These are phyloP conservation scores for Jatropha multifida DNA, from an alignment of 441 rosid species.

Conservation along the genomic window DNA sequence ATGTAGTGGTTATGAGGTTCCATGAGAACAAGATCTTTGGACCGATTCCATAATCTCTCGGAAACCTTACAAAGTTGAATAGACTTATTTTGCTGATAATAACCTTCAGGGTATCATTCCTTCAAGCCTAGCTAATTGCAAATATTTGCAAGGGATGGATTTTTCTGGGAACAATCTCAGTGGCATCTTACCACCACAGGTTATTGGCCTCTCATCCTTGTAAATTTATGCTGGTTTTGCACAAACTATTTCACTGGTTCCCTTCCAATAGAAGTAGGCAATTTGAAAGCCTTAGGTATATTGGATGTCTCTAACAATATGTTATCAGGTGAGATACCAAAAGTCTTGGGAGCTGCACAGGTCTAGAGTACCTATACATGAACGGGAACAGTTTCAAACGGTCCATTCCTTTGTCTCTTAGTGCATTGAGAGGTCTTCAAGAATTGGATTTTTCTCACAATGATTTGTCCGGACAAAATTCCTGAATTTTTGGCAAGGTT, in stretches of 20 bases:
- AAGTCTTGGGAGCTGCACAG: constrained; percentile 3
- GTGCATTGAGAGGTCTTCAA: not conserved
- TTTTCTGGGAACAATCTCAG: not conserved
- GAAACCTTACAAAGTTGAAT: constrained; percentile 25
- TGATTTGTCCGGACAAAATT: not conserved
- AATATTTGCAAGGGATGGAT: not conserved
- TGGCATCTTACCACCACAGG: not conserved
- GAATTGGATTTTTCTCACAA: not conserved
- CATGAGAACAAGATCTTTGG: constrained; percentile 26
- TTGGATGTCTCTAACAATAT: not conserved
- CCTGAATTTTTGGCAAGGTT: not conserved
- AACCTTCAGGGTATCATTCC: constrained; percentile 29
- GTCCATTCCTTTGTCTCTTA: not conserved
- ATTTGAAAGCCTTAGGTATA: not conserved
- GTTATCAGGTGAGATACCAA: not conserved
- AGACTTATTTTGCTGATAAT: constrained; percentile 21
- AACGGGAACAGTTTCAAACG: not conserved
- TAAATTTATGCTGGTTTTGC: not conserved
- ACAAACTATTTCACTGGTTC: not conserved
- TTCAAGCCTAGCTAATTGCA: not conserved
- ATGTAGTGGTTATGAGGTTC: constrained; percentile 11
- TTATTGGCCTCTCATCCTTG: not conserved
- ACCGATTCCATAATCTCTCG: constrained; percentile 37
- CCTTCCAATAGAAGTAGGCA: constrained; percentile 2
- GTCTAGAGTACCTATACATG: not conserved